Conservation (phyloP, 2,329 filamentous ascomycete species). For the Aspergillus hortae region DNA sequence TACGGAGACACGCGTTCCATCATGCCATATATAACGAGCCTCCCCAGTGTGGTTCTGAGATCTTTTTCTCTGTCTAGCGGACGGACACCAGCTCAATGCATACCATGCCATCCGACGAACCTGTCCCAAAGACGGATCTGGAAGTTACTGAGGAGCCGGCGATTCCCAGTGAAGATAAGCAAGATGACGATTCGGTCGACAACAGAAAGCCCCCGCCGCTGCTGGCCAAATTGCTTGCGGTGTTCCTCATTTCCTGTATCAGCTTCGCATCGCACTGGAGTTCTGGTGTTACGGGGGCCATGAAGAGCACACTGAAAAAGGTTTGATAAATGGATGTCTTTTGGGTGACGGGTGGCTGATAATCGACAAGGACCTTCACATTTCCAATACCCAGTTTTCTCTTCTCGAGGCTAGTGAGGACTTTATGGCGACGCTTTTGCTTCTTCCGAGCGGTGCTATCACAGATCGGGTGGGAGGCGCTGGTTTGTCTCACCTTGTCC, state of each 20-base stretch:
- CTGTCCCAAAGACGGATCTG: neutral
- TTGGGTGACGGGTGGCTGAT: too few species aligned
- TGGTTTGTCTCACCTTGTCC: slow-evolving; percentile 25
- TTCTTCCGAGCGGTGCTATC: slow-evolving; percentile 53
- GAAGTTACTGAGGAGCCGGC: neutral
- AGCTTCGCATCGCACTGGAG: slow-evolving; percentile 61
- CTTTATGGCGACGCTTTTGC: slow-evolving; percentile 58
- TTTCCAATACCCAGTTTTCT: slow-evolving; percentile 59
- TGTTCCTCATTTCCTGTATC: slow-evolving; percentile 45
- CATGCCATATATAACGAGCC: too few species aligned
- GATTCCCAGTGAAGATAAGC: neutral
- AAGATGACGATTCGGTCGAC: too few species aligned
- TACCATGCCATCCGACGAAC: neutral
- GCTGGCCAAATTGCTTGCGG: slow-evolving; percentile 40
- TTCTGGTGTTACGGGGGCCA: slow-evolving; percentile 57
- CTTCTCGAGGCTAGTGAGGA: slow-evolving; percentile 59
- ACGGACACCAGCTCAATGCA: neutral
- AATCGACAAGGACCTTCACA: slow-evolving; percentile 45
- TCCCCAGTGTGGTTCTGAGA: too few species aligned
- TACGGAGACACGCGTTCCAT: too few species aligned
- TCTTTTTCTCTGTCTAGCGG: too few species aligned
- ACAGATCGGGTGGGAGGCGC: slow-evolving; percentile 60
- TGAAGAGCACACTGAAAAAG: slow-evolving; percentile 62
- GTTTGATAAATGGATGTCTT: slow-evolving; percentile 10
- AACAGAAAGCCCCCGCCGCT: slow-evolving; percentile 22